These are phyloP conservation scores for Bipolaris gigantea DNA, from an alignment of 2,329 filamentous ascomycete species.

Conservation along the genomic window DNA sequence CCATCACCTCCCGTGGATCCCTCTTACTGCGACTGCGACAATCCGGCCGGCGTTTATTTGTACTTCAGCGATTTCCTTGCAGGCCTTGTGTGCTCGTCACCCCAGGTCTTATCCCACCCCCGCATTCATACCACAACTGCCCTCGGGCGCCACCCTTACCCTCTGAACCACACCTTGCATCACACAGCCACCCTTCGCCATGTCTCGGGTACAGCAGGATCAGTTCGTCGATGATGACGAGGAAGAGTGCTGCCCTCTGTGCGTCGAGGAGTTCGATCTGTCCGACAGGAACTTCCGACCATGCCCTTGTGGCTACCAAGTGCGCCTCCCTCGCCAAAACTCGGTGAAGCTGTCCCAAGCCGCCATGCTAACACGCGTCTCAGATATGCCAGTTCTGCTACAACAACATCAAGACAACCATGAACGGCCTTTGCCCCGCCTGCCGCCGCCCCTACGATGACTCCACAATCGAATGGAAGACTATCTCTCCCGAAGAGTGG, in stretches of 20 bases:
- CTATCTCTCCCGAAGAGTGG: constrained; percentile 92
- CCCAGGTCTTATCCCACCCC: constrained; percentile 8
- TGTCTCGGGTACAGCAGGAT: constrained; percentile 55
- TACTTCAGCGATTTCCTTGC: constrained; percentile 23
- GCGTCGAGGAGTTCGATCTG: constrained; percentile 98
- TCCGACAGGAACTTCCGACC: constrained; percentile 96
- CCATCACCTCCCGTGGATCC: constrained; percentile 28
- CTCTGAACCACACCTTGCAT: constrained; percentile 3
- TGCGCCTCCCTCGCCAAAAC: constrained; percentile 51
- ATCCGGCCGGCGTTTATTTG: constrained; percentile 39
- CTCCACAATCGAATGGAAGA: constrained; percentile 95
- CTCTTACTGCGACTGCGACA: constrained; percentile 20
- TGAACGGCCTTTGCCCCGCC: constrained; percentile 97
- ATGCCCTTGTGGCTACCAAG: constrained; percentile 97
- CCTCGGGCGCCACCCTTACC: constrained; percentile 32
- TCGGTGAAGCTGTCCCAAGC: constrained; percentile 14
- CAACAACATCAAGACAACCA: constrained; percentile 98
- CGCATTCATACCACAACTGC: constrained; percentile 14
- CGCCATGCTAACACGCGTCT: constrained; percentile 27
- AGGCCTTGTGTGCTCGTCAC: constrained; percentile 5
- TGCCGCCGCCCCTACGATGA: constrained; percentile 95
- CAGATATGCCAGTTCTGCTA: constrained; percentile 98
- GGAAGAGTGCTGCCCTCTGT: constrained; percentile 76
- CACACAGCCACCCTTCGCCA: constrained; percentile 30
- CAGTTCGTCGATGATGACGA: constrained; percentile 59